Evolutionary conservation across 2,329 filamentous ascomycete species (phyloP).

Genomic region (Dactylella cylindrospora): DNA sequence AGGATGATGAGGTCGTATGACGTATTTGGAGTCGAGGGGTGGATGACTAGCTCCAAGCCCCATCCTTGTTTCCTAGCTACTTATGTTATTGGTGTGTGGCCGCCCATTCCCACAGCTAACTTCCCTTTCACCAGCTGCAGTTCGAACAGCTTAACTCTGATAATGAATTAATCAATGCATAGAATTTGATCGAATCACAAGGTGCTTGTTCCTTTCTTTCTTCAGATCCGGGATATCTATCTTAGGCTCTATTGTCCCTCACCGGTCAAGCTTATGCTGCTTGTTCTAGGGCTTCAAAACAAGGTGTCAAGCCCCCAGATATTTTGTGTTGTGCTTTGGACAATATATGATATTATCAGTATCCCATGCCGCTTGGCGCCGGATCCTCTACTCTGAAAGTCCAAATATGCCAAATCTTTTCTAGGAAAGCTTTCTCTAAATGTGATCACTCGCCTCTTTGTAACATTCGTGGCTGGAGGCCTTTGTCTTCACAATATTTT

Average conservation of each 20-base stretch:
- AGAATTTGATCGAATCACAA: constrained; percentile 39
- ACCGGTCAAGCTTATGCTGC: background rate
- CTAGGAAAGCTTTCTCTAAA: no score
- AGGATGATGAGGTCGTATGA: constrained; percentile 45
- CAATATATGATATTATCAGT: no score
- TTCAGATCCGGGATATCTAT: background rate
- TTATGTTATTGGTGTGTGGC: constrained; percentile 33
- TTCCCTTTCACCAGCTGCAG: no score
- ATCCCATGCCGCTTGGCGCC: no score
- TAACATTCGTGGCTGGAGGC: constrained; percentile 17
- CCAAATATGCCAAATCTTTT: no score
- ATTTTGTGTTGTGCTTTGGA: no score
- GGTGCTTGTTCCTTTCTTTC: no score
- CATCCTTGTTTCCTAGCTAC: constrained; percentile 42
- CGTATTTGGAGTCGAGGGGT: constrained; percentile 42
- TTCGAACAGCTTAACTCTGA: no score
- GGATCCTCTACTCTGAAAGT: no score
- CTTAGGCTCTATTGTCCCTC: background rate
- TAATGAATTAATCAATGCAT: no score
- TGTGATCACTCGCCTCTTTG: constrained; percentile 16
- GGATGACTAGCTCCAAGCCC: constrained; percentile 39
- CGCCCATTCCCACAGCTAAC: constrained; percentile 1
- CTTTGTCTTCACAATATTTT: background rate
- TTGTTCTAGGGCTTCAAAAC: background rate
- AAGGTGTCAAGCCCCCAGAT: no score